phyloP scores from a whole-genome alignment of 2,329 filamentous ascomycete genomes.

The Venturia aucupariae region DNA sequence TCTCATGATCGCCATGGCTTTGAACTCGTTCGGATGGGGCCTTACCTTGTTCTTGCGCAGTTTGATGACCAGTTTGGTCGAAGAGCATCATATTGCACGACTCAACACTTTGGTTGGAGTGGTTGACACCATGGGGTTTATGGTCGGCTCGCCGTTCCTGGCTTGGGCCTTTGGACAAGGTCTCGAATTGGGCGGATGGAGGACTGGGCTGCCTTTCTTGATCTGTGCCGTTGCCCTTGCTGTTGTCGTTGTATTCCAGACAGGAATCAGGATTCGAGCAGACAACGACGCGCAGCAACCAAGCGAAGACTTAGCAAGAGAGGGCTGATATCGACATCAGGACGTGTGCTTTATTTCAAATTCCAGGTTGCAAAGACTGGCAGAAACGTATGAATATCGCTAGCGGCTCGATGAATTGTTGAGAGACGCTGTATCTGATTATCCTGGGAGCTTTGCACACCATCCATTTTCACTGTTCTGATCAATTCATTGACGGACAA shows the following conservation, averaged over 20 bases:
- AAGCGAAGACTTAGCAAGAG: neutral
- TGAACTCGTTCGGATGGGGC: constrained; percentile 39
- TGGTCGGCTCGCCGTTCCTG: constrained; percentile 39
- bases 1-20: constrained; percentile 32
- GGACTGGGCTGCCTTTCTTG: constrained; percentile 12
- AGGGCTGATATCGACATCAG: neutral
- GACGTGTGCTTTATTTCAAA: no score
- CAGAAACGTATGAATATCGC: no score
- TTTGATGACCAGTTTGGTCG: constrained; percentile 45
- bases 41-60: constrained; percentile 37
- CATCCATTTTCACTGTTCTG: no score
- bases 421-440: no score
- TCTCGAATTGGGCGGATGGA: constrained; percentile 9
- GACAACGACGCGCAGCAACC: neutral
- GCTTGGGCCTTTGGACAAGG: constrained; percentile 38
- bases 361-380: no score
- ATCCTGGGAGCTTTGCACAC: no score
- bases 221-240: neutral
- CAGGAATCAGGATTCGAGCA: neutral
- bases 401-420: no score
- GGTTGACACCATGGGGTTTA: constrained; percentile 40
- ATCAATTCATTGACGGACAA: no score
- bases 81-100: constrained; percentile 44
- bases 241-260: neutral
- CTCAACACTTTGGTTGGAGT: constrained; percentile 46